Evolutionary conservation across 208 protist genomes (phyloP).

Genomic region (Crithidia sp.): DNA sequence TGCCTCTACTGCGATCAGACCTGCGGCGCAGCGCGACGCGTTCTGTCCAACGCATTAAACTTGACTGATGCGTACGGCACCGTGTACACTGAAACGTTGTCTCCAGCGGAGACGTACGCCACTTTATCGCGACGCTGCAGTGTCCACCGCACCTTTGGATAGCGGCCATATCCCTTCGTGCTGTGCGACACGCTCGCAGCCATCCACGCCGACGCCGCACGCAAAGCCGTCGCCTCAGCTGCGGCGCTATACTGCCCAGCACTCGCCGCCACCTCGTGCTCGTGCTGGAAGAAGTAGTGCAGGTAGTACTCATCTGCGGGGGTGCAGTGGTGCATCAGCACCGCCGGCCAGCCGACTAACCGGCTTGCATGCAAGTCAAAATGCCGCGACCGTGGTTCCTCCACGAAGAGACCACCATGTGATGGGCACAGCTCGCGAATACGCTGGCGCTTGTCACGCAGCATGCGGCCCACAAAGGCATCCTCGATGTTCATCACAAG

Average conservation of each 20-base stretch:
- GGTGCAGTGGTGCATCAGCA: slow-evolving; percentile 14
- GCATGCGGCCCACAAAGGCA: slow-evolving; percentile 5
- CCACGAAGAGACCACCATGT: background rate
- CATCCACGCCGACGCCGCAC: background rate
- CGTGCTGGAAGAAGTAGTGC: slow-evolving; percentile 25
- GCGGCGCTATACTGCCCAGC: too few relatives aligned
- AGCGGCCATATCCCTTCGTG: background rate
- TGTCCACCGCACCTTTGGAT: background rate
- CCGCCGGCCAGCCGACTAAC: slow-evolving; percentile 1
- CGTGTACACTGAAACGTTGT: slow-evolving; percentile 6
- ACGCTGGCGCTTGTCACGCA: background rate
- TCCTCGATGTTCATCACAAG: slow-evolving; percentile 4
- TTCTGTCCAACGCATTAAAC: background rate
- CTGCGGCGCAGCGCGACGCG: too few relatives aligned
- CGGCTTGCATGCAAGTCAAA: background rate
- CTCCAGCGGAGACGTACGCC: background rate
- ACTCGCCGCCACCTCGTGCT: slow-evolving; percentile 1
- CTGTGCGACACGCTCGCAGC: background rate
- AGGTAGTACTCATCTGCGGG: slow-evolving; percentile 15
- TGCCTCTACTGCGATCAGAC: too few relatives aligned
- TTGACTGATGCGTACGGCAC: background rate
- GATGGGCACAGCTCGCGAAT: background rate
- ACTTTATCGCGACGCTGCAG: too few relatives aligned
- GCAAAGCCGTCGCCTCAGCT: background rate
- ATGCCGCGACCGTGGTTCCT: background rate